Evolutionary conservation across 257 asterid genomes (phyloP).

Genomic region (Capsicum baccatum): DNA sequence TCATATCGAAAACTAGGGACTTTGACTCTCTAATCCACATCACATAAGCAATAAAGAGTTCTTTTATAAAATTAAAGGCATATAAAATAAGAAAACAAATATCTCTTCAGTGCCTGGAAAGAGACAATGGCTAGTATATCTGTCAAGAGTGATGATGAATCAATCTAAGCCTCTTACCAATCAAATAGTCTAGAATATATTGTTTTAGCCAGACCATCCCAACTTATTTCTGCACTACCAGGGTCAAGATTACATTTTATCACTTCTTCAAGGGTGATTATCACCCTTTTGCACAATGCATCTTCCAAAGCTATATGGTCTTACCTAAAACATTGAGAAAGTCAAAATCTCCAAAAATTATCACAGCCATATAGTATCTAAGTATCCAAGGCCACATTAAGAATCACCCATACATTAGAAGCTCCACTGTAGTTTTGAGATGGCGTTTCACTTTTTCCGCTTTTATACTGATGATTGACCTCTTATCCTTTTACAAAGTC

Average conservation of each 20-base stretch:
- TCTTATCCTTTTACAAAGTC: constrained; percentile 92
- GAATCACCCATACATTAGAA: constrained; percentile 69
- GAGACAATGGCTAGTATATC: constrained; percentile 10
- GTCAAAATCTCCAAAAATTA: constrained; percentile 38
- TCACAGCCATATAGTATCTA: constrained; percentile 40
- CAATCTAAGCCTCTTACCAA: constrained; percentile 59
- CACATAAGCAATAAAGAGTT: background rate
- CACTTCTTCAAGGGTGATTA: constrained; percentile 98
- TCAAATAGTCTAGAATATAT: constrained; percentile 91
- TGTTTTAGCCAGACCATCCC: constrained; percentile 96
- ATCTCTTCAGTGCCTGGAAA: background rate
- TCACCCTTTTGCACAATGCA: constrained; percentile 96
- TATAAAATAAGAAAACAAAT: background rate
- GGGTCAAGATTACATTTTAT: constrained; percentile 97
- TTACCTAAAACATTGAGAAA: constrained; percentile 61
- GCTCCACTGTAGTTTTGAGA: constrained; percentile 84
- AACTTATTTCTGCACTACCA: constrained; percentile 82
- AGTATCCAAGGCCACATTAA: constrained; percentile 38
- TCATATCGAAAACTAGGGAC: background rate
- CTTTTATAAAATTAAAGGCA: background rate
- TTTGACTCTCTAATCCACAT: background rate
- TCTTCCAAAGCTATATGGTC: constrained; percentile 85
- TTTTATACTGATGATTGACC: constrained; percentile 75
- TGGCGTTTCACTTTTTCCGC: constrained; percentile 83
- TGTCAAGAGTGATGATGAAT: constrained; percentile 22